phyloP scores from a whole-genome alignment of 1,284 basidiomycete genomes.

The Cutaneotrichosporon cyanovorans region DNA sequence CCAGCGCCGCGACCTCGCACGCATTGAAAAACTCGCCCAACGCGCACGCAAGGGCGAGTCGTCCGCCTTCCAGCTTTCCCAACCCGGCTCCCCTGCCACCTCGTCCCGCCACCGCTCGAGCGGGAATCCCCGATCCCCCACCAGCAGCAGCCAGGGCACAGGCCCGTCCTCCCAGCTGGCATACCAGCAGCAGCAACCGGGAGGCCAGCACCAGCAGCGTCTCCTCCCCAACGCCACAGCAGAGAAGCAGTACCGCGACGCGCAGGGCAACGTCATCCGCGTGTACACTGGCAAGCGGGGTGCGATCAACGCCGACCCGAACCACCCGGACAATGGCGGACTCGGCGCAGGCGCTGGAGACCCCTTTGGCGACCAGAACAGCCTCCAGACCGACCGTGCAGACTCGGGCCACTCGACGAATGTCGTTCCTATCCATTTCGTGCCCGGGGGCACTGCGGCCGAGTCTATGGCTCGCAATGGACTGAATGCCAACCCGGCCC shows the following conservation, averaged over 20 bases:
- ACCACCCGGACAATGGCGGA: constrained; percentile 24
- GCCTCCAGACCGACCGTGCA: constrained; percentile 31
- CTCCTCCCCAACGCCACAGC: constrained; percentile 14
- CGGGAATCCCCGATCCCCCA: constrained; percentile 5
- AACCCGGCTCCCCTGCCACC: constrained; percentile 27
- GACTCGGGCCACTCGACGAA: constrained; percentile 35
- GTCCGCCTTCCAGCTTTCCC: constrained; percentile 38
- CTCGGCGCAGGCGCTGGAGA: constrained; percentile 26
- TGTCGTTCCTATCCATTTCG: constrained; percentile 46
- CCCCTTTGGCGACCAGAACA: constrained; percentile 40
- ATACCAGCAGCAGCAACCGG: no score
- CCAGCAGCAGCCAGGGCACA: no score
- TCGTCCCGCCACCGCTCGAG: constrained; percentile 18
- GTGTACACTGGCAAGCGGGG: constrained; percentile 33
- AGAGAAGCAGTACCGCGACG: constrained; percentile 35
- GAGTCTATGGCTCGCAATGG: constrained; percentile 14
- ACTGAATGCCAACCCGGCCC: constrained; percentile 1
- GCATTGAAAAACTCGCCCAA: constrained; percentile 39
- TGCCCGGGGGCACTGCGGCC: constrained; percentile 22
- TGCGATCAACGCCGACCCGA: constrained; percentile 37
- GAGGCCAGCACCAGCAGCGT: no score
- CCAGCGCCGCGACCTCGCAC: constrained; percentile 39
- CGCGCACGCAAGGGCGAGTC: constrained; percentile 43
- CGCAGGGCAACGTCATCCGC: constrained; percentile 27
- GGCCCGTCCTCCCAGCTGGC: constrained; percentile 5